These are phyloP conservation scores for Colletotrichum lini DNA, from an alignment of 2,329 filamentous ascomycete species.

Conservation along the genomic window DNA sequence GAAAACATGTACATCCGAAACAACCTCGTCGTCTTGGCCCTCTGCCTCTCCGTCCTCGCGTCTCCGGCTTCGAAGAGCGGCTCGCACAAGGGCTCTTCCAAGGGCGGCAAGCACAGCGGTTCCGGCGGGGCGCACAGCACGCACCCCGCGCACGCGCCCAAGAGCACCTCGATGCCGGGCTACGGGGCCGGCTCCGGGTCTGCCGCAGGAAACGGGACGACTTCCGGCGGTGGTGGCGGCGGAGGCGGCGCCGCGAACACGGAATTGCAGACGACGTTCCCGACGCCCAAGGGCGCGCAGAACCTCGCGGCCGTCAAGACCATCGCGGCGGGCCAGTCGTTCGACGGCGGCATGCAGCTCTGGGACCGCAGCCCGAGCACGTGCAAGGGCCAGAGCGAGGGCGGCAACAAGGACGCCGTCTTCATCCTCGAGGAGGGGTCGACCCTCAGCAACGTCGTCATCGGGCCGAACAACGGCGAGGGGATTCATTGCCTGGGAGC, in stretches of 20 bases:
- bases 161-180: not conserved
- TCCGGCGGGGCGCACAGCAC: not conserved
- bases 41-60: conserved; percentile 17
- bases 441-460: conserved; percentile 61
- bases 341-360: conserved; percentile 37
- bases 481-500: conserved; percentile 61
- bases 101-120: conserved; percentile 5
- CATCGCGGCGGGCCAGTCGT: conserved; percentile 35
- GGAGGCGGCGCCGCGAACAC: conserved; percentile 14
- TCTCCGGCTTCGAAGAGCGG: conserved; percentile 17
- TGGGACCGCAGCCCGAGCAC: conserved; percentile 57
- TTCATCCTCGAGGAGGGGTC: conserved; percentile 59
- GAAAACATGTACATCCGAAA: conserved; percentile 32
- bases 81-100: not conserved
- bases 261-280: conserved; percentile 27
- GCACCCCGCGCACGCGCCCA: conserved; percentile 1
- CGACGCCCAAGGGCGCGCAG: conserved; percentile 34
- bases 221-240: not conserved
- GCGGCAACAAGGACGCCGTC: conserved; percentile 56
- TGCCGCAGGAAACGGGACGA: conserved; percentile 23
- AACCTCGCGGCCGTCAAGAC: conserved; percentile 34
- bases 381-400: conserved; percentile 60
- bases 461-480: conserved; percentile 60
- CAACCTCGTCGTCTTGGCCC: conserved; percentile 31
- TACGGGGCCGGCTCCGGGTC: not conserved